Evolutionary conservation across 331 rosid species (phyloP).

Genomic region (Quercus tomentella): DNA sequence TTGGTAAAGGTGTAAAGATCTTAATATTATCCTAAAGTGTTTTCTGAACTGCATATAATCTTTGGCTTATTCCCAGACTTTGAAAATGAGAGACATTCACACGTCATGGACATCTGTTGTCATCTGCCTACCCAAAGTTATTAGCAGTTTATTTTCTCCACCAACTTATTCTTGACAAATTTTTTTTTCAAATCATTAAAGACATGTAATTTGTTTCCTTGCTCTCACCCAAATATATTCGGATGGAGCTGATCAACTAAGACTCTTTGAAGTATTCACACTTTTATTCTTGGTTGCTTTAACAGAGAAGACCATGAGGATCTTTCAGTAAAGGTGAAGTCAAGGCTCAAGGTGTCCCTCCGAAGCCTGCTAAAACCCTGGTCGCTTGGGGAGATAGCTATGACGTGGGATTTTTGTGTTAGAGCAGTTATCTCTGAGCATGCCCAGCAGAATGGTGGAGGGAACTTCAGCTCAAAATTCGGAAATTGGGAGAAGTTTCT

Average conservation of each 20-base stretch:
- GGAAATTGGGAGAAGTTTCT: constrained; percentile 43
- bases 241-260: neutral
- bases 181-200: too few relatives aligned
- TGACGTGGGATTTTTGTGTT: constrained; percentile 42
- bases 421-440: constrained; percentile 35
- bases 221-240: too few relatives aligned
- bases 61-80: too few relatives aligned
- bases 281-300: neutral
- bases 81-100: too few relatives aligned
- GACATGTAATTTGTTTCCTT: too few relatives aligned
- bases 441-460: constrained; percentile 45
- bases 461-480: constrained; percentile 41
- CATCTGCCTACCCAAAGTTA: too few relatives aligned
- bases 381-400: constrained; percentile 35
- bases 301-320: constrained; percentile 29
- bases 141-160: too few relatives aligned
- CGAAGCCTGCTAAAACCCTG: constrained; percentile 15
- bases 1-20: too few relatives aligned
- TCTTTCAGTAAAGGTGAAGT: constrained; percentile 28
- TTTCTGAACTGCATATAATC: too few relatives aligned
- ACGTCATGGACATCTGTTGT: too few relatives aligned
- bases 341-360: constrained; percentile 27
- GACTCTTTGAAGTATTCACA: neutral
- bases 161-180: too few relatives aligned
- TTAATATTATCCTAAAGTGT: too few relatives aligned